Percentiles rank a stretch among this genome's conserved stretches.
Conservation (phyloP, 1,284 basidiomycete species). For the Leccinum angustisporum region DNA sequence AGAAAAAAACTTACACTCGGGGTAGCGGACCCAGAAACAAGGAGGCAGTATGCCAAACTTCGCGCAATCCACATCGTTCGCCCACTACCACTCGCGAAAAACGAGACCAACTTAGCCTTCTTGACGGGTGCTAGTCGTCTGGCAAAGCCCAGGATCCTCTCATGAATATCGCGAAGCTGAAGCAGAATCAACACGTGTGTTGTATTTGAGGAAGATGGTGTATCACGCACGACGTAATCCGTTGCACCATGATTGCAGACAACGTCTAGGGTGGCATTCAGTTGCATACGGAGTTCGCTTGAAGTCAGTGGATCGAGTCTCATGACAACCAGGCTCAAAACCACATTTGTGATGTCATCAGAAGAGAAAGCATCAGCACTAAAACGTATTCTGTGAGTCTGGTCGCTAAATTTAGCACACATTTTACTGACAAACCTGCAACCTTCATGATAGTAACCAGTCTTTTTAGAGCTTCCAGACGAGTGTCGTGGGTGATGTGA, state of each 20-base stretch:
- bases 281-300: slow-evolving; percentile 43
- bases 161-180: slow-evolving; percentile 50
- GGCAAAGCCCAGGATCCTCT: slow-evolving; percentile 42
- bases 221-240: slow-evolving; percentile 36
- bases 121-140: slow-evolving; percentile 39
- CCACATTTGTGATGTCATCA: slow-evolving; percentile 49
- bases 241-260: slow-evolving; percentile 40
- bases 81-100: slow-evolving; percentile 52
- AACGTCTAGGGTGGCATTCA: slow-evolving; percentile 46
- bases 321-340: slow-evolving; percentile 52
- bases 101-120: slow-evolving; percentile 48
- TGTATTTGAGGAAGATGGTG: not conserved
- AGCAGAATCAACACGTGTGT: slow-evolving; percentile 1
- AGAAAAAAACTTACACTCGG: slow-evolving; percentile 31
- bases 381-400: slow-evolving; percentile 8
- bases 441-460: slow-evolving; percentile 45
- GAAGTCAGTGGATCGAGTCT: slow-evolving; percentile 54
- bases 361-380: slow-evolving; percentile 38
- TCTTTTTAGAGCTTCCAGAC: slow-evolving; percentile 38
- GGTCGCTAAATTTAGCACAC: not conserved
- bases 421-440: slow-evolving; percentile 45
- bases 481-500: slow-evolving; percentile 16
- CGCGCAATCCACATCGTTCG: slow-evolving; percentile 55
- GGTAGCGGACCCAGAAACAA: slow-evolving; percentile 32
- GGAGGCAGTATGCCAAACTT: slow-evolving; percentile 50